Base-by-base conservation (phyloP, 2,329 filamentous ascomycete species). In the Ophiostoma angusticollis region DNA sequence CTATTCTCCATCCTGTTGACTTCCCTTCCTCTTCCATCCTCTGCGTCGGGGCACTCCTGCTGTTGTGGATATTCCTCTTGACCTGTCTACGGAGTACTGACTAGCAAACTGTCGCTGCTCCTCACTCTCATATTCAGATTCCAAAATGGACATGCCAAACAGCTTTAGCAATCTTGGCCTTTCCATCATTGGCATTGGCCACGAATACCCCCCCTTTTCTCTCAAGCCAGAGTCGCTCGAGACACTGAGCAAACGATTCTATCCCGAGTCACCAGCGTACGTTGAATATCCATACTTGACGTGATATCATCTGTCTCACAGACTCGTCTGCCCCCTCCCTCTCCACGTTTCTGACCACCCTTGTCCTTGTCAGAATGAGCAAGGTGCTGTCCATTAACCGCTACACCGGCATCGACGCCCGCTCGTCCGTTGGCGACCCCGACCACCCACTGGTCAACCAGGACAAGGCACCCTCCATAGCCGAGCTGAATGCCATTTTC, bases 381-480 rank as follows among this genome's bases (percentile, higher is more conserved):
- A 79, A 79, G 52, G 67, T 80, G 19, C 64, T 75, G 39, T 61
- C 65, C 13, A 78, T 80, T 52, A 80, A 79, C 57, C 63, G 66
- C 40, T 78, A 66, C 49, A 80, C 76, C 1, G 76, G 76, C 43
- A 79, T 79, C 43, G 74, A 78, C 37, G 59, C 63, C 23, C 70
- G 76, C 37, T 75, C 74, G 11, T 75, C 74, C 11, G 67, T 80
- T 48, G 75, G 74, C 41, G 68, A 63, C 3, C 65, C 70, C 9
- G 70, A 75, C 42, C 74, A 80, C 50, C 72, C 73, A 0, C 46
- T 76, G 23, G 74, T 76, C 23, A 80, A 80, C 55, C 60, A 69
- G 49, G 58, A 62, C 22, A 54, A 56, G 13, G 60, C 68, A 1
- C 73, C 74, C 0, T 64, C 68, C 9, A 74, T 78, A 53, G 52